Evolutionary conservation across 1,284 basidiomycete species (phyloP).

Genomic region (Polyporus tsugae): DNA sequence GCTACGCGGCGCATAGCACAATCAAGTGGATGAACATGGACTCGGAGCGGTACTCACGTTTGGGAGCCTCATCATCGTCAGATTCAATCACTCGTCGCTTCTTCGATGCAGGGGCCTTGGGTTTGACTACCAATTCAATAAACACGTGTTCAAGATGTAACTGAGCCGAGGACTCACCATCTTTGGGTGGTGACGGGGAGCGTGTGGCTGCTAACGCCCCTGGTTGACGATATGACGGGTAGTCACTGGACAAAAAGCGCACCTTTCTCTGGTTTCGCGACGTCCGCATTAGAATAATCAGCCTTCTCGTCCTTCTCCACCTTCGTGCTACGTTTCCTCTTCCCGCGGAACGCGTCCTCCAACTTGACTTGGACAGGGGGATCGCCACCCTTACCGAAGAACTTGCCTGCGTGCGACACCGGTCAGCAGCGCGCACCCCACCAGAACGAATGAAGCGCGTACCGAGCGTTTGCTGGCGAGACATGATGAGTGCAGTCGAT

Average conservation of each 20-base stretch:
- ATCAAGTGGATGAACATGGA: too few relatives aligned
- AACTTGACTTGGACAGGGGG: constrained; percentile 73
- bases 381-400: constrained; percentile 73
- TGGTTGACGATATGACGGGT: constrained; percentile 19
- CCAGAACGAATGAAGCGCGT: constrained; percentile 20
- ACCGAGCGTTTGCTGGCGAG: constrained; percentile 78
- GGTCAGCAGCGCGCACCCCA: constrained; percentile 4
- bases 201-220: constrained; percentile 47
- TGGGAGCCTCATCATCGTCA: constrained; percentile 53
- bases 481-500: constrained; percentile 51
- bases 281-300: constrained; percentile 21
- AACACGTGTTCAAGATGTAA: background rate
- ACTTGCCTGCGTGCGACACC: constrained; percentile 56
- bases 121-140: background rate
- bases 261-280: constrained; percentile 16
- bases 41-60: constrained; percentile 23
- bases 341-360: constrained; percentile 73
- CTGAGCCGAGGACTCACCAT: constrained; percentile 26
- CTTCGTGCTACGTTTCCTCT: constrained; percentile 51
- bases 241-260: background rate
- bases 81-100: constrained; percentile 55
- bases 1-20: constrained; percentile 9
- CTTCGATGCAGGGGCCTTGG: constrained; percentile 34
- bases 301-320: constrained; percentile 35
- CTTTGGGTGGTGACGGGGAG: constrained; percentile 43